phyloP scores from a whole-genome alignment of 106 monocot species.

The Dendrobium officinale region DNA sequence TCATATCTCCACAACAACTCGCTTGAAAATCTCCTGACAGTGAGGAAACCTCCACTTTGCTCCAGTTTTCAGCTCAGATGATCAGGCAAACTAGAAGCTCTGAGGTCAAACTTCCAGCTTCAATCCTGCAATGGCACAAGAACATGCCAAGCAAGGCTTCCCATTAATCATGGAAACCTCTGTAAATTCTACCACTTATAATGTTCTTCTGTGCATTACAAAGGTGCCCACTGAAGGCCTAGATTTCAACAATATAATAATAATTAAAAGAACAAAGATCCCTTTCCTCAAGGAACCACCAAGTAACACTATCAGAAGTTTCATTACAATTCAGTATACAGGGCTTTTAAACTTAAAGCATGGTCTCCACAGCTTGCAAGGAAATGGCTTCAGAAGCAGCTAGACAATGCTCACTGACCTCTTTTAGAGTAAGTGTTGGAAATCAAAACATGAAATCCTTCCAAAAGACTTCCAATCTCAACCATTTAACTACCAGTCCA shows the following conservation, averaged over 20 bases:
- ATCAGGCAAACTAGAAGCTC: not conserved
- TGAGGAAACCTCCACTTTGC: not conserved
- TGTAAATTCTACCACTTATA: not conserved
- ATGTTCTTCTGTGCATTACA: slow-evolving; percentile 7
- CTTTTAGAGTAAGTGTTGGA: not conserved
- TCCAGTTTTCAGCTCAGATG: not conserved
- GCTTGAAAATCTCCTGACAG: not conserved
- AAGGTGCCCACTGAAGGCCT: not conserved
- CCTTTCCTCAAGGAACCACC: not conserved
- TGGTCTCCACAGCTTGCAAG: not conserved
- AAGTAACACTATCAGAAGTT: not conserved
- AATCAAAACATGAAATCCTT: not conserved
- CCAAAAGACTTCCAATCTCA: not conserved
- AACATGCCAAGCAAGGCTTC: not conserved
- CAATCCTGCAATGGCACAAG: not conserved
- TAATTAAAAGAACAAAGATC: not conserved
- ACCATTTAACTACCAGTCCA: slow-evolving; percentile 64
- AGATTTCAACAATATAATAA: no score
- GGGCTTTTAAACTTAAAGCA: not conserved
- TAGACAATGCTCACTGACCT: not conserved
- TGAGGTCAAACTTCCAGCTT: not conserved
- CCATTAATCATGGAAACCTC: not conserved
- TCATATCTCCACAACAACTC: not conserved
- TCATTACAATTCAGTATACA: slow-evolving; percentile 6
- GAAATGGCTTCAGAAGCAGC: not conserved